A percentile compares a stretch with the other conserved stretches of the same genome.
Evolutionary conservation across 768 basidiomycete genomes (phyloP).

Genomic region (Russula griseocarnosa): DNA sequence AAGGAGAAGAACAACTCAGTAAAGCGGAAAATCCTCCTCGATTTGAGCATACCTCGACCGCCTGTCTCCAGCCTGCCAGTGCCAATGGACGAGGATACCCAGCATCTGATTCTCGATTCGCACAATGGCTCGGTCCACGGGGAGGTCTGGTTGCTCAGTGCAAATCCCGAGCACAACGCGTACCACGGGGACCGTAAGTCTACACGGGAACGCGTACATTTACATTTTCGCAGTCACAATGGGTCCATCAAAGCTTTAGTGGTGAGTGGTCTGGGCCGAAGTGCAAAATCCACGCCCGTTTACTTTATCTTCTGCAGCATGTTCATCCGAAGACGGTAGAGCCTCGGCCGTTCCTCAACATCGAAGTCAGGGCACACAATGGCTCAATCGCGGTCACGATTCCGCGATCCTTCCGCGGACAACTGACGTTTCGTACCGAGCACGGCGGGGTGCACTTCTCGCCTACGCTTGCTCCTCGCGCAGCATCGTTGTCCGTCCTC

Average conservation of each 20-base stretch:
- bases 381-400: constrained; percentile 11
- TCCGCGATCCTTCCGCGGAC: constrained; percentile 26
- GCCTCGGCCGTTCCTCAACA: constrained; percentile 22
- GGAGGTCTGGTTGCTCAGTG: constrained; percentile 16
- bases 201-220: background rate
- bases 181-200: background rate
- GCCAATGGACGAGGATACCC: background rate
- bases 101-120: constrained; percentile 10
- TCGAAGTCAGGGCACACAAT: constrained; percentile 14
- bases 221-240: constrained; percentile 11
- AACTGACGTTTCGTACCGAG: constrained; percentile 20
- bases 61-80: background rate
- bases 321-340: constrained; percentile 11
- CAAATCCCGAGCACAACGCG: background rate
- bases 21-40: constrained; percentile 14
- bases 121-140: constrained; percentile 15
- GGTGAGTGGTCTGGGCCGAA: background rate
- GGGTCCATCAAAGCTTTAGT: constrained; percentile 14
- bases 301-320: constrained; percentile 2
- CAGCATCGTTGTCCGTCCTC: constrained; percentile 8
- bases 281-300: background rate
- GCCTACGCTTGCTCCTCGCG: constrained; percentile 2
- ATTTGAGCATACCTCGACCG: constrained; percentile 14
- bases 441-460: constrained; percentile 20
- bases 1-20: constrained; percentile 11